phyloP scores from a whole-genome alignment of 106 monocot species.

The Phalaenopsis aphrodite region DNA sequence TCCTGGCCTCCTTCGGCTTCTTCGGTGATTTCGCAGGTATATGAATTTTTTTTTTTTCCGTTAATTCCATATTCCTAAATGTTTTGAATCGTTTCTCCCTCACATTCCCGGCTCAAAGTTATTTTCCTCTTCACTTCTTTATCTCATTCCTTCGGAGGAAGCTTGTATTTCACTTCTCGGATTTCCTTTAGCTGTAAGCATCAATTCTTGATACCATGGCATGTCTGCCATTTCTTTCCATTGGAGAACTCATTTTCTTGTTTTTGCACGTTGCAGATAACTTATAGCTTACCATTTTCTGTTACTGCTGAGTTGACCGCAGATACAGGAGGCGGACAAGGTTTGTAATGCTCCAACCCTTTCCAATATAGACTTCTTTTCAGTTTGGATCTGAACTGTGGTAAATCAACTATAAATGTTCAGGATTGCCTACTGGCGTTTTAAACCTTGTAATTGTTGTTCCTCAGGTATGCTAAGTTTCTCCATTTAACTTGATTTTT shows the following conservation, averaged over 20 bases:
- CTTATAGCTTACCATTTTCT: constrained; percentile 96
- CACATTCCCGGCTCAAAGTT: no score
- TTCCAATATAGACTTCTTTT: neutral
- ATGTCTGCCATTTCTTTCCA: neutral
- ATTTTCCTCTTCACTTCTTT: no score
- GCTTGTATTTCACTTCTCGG: constrained; percentile 62
- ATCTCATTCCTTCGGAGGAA: no score
- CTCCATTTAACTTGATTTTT: no score
- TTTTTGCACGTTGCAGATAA: constrained; percentile 51
- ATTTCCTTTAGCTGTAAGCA: constrained; percentile 53
- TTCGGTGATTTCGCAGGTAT: no score
- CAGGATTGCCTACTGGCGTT: constrained; percentile 96
- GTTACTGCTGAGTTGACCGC: constrained; percentile 96
- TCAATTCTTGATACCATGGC: neutral
- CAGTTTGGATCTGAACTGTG: no score
- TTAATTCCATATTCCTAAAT: no score
- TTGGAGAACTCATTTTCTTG: neutral
- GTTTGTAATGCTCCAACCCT: constrained; percentile 25
- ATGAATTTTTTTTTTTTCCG: no score
- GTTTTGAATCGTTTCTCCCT: no score
- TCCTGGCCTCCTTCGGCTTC: no score
- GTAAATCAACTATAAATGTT: neutral
- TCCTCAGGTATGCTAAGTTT: constrained; percentile 61
- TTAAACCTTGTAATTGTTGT: constrained; percentile 89
- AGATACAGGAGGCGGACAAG: constrained; percentile 89